Base-by-base conservation (phyloP, 306 rosid species). In the Vigna unguiculata region DNA sequence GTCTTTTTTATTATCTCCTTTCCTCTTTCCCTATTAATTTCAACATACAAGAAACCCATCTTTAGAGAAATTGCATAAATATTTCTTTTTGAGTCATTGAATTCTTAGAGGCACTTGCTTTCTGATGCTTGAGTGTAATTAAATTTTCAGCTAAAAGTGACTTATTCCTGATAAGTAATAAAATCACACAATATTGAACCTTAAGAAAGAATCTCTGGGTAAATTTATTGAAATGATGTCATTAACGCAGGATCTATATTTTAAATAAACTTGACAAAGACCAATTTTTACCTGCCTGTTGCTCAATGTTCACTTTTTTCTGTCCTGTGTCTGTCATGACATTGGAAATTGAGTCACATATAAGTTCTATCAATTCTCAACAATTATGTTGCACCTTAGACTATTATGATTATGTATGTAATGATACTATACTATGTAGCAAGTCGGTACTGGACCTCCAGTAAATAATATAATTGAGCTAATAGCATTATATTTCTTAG, bases 101-200 rank as follows among this genome's bases (percentile, higher is more conserved):
- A 30, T 53, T 66, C 57, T 12, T 68, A 68, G 76, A 48, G 54
- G 30, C 17, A 1, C 24, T 61, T 58, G 22, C 63, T 82, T 9
- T 52, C 19, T 54, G 57, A 69, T 22, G 11, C 55, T 73, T 63
- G 17, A 45, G 71, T 53, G 69, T 47, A 45, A 46, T 77, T 58
- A 48, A 64, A 48, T 72, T 65, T 46, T 72, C 43, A 57, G 16
- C 58, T 40, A 46, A 38, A 4, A 4, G 21, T 43, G 69, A 49
- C 61, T 55, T 71, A 7, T 69, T 81, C 24, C 47, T 70, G 69
- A 52, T 51, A 69, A n/a, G n/a, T n/a, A 81, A 76, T 51, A 55
- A 49, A 28, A 55, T 69, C 7, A 43, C 43, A 72, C 12, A 14
- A 65, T 43, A 66, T 28, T 38, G 76, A 15, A 40, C 15, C 57